Percentiles rank a stretch among this genome's conserved stretches.
phyloP scores from a whole-genome alignment of 139 green algal genomes.

The Gonium pectorale region DNA sequence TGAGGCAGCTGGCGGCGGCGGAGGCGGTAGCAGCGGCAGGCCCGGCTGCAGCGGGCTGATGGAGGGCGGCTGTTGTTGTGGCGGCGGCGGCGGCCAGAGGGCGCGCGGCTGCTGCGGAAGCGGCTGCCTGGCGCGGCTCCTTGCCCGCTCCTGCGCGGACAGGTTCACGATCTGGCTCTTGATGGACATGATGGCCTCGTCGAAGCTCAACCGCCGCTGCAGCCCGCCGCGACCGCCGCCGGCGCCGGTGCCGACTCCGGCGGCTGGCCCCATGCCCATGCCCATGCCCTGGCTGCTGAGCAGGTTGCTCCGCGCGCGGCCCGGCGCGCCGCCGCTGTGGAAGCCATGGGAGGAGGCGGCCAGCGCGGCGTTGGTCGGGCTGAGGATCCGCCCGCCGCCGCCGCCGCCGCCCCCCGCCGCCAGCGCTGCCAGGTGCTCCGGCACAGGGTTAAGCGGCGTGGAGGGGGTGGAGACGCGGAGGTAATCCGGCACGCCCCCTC shows the following conservation, averaged over 20 bases:
- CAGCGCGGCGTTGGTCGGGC: background rate
- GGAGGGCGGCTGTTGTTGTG: background rate
- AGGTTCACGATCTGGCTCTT: conserved; percentile 33
- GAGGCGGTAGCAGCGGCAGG: background rate
- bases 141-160: background rate
- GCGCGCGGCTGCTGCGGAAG: background rate
- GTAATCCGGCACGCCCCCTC: background rate
- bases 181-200: conserved; percentile 36
- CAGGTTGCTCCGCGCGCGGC: conserved; percentile 3
- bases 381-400: background rate
- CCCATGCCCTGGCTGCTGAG: background rate
- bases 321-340: background rate
- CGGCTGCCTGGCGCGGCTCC: conserved; percentile 9
- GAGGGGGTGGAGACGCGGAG: conserved; percentile 40
- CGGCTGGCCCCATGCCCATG: background rate
- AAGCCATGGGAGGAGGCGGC: too few relatives aligned
- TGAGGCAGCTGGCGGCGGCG: background rate
- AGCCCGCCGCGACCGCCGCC: background rate
- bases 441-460: conserved; percentile 20
- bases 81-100: background rate
- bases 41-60: background rate
- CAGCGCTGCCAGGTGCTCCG: background rate
- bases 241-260: background rate
- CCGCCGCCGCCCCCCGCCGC: background rate
- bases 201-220: conserved; percentile 19